These are phyloP conservation scores for Psilocybe subaeruginosa DNA, from an alignment of 768 basidiomycete species.

Conservation along the genomic window DNA sequence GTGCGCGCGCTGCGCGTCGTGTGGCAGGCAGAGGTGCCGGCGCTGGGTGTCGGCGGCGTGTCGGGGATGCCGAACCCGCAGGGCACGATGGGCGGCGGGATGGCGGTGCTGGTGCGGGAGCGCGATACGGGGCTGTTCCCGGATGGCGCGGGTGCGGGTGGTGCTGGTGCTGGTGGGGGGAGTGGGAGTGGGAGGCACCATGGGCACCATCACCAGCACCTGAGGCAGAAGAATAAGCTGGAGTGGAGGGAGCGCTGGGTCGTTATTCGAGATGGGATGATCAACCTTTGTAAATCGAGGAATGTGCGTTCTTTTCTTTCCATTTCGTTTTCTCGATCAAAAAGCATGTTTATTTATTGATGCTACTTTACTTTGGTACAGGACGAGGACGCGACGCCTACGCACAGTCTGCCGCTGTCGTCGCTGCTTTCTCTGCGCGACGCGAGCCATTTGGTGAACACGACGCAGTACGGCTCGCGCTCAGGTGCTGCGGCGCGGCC, in stretches of 20 bases:
- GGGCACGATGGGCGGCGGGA: background rate
- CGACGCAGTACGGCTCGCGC: background rate
- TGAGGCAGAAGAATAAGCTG: conserved; percentile 28
- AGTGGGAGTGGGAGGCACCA: background rate
- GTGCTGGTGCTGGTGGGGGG: background rate
- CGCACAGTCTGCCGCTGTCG: conserved; percentile 41
- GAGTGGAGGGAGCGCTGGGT: conserved; percentile 72
- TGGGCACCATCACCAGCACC: background rate
- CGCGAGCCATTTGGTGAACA: conserved; percentile 38
- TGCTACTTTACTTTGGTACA: background rate
- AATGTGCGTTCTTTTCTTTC: conserved; percentile 39
- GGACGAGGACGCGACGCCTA: conserved; percentile 39
- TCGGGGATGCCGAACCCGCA: background rate
- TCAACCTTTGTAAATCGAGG: conserved; percentile 57
- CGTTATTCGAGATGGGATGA: conserved; percentile 56
- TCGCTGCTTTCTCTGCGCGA: conserved; percentile 47
- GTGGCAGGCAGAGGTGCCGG: conserved; percentile 21
- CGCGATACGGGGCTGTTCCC: background rate
- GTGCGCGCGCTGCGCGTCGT: conserved; percentile 49
- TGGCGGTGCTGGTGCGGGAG: background rate
- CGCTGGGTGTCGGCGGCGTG: background rate
- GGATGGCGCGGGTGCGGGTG: background rate
- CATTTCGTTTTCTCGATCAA: background rate
- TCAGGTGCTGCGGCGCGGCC: too few relatives aligned
- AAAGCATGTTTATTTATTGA: background rate